These are phyloP conservation scores for Tolypocladium guangdongense DNA, from an alignment of 2,329 filamentous ascomycete species.

Conservation along the genomic window DNA sequence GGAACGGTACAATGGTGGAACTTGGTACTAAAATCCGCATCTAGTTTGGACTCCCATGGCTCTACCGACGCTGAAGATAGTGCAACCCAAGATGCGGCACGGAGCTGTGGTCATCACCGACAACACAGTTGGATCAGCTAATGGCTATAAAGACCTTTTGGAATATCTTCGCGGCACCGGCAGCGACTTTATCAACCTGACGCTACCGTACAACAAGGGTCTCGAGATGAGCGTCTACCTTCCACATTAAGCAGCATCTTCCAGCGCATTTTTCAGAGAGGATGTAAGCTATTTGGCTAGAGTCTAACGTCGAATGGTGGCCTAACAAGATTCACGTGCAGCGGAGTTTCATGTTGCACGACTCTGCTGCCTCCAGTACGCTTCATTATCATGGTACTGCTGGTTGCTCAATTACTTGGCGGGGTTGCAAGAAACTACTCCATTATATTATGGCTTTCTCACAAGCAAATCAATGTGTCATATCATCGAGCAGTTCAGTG, in stretches of 20 bases:
- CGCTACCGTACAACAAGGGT: constrained; percentile 19
- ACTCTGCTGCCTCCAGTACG: too few species aligned
- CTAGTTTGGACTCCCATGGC: constrained; percentile 46
- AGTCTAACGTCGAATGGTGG: too few species aligned
- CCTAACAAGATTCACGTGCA: too few species aligned
- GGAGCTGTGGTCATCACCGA: constrained; percentile 40
- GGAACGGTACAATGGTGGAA: background rate
- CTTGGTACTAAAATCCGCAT: background rate
- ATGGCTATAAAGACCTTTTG: constrained; percentile 36
- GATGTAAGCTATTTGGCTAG: too few species aligned
- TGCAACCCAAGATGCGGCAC: constrained; percentile 32
- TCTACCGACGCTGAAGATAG: constrained; percentile 37
- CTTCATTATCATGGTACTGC: background rate
- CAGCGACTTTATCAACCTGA: constrained; percentile 36
- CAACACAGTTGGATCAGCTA: constrained; percentile 29
- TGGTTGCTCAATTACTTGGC: background rate
- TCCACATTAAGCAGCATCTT: background rate
- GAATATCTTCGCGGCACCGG: constrained; percentile 30
- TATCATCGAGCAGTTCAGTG: too few species aligned
- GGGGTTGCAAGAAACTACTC: too few species aligned
- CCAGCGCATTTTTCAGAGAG: too few species aligned
- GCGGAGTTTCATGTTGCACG: too few species aligned
- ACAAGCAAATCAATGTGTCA: too few species aligned
- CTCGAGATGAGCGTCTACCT: constrained; percentile 15
- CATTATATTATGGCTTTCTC: too few species aligned